Base-by-base conservation (phyloP, 805 yeast species). In the Scheffersomyces lignosus region DNA sequence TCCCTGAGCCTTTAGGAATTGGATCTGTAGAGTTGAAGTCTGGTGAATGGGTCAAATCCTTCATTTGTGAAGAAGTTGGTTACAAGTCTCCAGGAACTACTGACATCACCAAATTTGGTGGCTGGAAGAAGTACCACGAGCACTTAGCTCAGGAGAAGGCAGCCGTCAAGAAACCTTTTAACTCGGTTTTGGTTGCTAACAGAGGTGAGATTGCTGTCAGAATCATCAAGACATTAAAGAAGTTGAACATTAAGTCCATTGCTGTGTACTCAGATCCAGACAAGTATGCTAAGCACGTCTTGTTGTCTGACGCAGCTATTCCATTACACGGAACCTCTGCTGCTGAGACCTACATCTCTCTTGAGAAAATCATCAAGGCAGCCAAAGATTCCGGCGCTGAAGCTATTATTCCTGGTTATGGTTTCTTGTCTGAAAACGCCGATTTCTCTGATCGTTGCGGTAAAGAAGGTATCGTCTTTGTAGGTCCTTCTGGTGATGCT, bases 391-490 rank as follows among this genome's bases (percentile, higher is more conserved):
- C 95, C 0, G 81, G 82, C 4, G 87, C 97, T 23, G 87, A 93
- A 58, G 98, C 97, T n/a, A 89, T 91, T 46, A 85, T 93, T 46
- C 99, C 99, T 4, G 99, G 99, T 41, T 91, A 93, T 58, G 99
- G 99, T 3, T 91, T 91, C 73, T 69, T 91, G 27, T 87, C 96
- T 13, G 99, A 91, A 64, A 91, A 91, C 60, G 97, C 98, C 15
- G 96, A 87, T 40, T 91, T 91, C 57, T 86, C 97, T 31, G 96
- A 90, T 58, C 77, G 88, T 55, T 82, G 96, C 68, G 83, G 68
- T 18, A 67, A 66, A 36, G 96, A 86, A 59, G 95, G 93, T 25
- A 82, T 91, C 49, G 84, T 83, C 2, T 91, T 91, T 64, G 95
- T 91, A 30, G 99, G 99, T n/a, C 99, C 99, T 13, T 74, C 91